phyloP scores from a whole-genome alignment of 169 alveolate genomes.

The Eimeria necatrix region DNA sequence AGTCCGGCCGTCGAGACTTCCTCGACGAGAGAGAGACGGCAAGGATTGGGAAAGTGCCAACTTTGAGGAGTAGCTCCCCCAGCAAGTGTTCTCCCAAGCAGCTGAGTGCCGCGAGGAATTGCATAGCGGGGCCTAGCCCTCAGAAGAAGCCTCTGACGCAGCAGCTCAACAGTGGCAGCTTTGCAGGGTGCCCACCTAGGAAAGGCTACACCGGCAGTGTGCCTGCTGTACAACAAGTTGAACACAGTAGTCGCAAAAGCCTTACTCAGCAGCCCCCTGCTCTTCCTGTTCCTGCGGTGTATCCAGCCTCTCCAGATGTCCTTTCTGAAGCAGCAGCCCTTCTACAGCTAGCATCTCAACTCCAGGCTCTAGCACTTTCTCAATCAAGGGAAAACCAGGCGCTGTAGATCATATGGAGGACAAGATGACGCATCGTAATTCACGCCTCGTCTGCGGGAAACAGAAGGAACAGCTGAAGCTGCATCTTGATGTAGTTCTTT shows the following conservation, averaged over 20 bases:
- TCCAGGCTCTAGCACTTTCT: neutral
- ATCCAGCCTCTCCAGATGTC: neutral
- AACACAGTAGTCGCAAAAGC: slow-evolving; percentile 5
- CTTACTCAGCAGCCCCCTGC: neutral
- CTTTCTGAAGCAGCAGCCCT: neutral
- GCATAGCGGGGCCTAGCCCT: neutral
- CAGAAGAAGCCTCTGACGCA: neutral
- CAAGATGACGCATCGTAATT: neutral
- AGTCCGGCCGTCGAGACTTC: slow-evolving; percentile 66
- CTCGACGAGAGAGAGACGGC: slow-evolving; percentile 25
- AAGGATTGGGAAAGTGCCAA: neutral
- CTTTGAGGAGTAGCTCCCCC: neutral
- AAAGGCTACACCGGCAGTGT: neutral
- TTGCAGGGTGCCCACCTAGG: neutral
- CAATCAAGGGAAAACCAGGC: neutral
- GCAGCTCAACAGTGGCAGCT: neutral
- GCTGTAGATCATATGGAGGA: neutral
- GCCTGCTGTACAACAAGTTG: neutral
- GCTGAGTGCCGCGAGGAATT: neutral
- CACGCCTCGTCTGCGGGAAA: neutral
- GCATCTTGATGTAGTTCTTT: neutral
- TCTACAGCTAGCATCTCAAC: slow-evolving; percentile 31
- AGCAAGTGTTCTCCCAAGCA: neutral
- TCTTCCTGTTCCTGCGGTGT: neutral
- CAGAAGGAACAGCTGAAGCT: neutral